A percentile compares a stretch with the other conserved stretches of the same genome.
Evolutionary conservation across 1,284 basidiomycete species (phyloP).

Genomic region (Ustilago sp.): DNA sequence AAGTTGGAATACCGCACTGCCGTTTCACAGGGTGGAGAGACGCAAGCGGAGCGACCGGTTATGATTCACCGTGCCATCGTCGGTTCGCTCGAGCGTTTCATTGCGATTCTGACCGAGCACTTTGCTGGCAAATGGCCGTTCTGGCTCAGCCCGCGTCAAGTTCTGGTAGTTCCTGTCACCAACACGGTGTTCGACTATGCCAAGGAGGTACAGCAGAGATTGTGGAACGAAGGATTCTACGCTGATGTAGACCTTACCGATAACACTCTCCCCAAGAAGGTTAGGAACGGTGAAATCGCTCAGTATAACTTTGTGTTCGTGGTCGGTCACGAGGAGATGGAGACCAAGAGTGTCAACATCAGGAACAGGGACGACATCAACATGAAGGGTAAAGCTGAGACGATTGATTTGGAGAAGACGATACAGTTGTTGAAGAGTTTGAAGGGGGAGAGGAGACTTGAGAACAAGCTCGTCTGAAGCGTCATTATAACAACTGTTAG

Average conservation of each 20-base stretch:
- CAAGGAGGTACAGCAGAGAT: conserved; percentile 78
- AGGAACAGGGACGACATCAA: conserved; percentile 75
- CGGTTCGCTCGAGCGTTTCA: conserved; percentile 93
- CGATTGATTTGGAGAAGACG: conserved; percentile 59
- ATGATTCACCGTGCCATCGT: conserved; percentile 99
- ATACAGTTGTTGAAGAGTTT: conserved; percentile 46
- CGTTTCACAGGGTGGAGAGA: conserved; percentile 68
- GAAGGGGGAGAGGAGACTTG: conserved; percentile 55
- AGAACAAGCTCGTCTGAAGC: conserved; percentile 38
- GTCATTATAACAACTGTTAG: too few species aligned
- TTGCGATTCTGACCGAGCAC: conserved; percentile 97
- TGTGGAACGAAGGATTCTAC: conserved; percentile 81
- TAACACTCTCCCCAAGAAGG: conserved; percentile 96
- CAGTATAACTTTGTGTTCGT: conserved; percentile 95
- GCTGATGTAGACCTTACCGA: conserved; percentile 92
- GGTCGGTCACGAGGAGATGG: conserved; percentile 91
- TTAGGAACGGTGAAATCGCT: conserved; percentile 71
- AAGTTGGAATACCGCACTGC: conserved; percentile 86
- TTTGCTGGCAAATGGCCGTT: conserved; percentile 99
- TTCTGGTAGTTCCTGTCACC: conserved; percentile 93
- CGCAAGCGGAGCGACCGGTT: conserved; percentile 81
- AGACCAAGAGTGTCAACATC: conserved; percentile 88
- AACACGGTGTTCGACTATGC: conserved; percentile 88
- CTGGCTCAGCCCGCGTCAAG: conserved; percentile 96
- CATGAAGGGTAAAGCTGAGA: conserved; percentile 66